Evolutionary conservation across 371 early-diverging fungal species (phyloP).

Genomic region (Coemansia sp.): DNA sequence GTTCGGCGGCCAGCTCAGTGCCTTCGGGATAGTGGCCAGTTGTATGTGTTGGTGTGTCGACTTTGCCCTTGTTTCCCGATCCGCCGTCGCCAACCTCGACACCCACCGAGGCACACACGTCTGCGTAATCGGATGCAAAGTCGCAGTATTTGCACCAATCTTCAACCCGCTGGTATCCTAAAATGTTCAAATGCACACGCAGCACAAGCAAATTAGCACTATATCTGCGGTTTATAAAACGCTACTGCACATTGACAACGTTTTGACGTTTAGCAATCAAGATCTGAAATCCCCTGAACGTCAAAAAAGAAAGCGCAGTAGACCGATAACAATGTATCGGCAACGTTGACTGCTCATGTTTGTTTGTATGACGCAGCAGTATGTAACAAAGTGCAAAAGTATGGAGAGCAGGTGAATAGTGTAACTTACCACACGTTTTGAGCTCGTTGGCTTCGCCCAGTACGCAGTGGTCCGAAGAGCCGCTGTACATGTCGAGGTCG

Average conservation of each 20-base stretch:
- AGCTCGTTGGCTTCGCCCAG: constrained; percentile 49
- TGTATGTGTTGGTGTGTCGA: not conserved
- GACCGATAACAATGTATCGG: not conserved
- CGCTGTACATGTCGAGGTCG: constrained; percentile 27
- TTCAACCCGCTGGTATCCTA: constrained; percentile 51
- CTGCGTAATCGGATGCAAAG: constrained; percentile 32
- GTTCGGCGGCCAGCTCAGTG: constrained; percentile 14
- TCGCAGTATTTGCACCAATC: constrained; percentile 54
- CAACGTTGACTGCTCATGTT: not conserved
- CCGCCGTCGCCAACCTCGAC: constrained; percentile 11
- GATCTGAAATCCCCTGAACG: not conserved
- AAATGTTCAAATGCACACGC: no score
- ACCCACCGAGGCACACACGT: constrained; percentile 42
- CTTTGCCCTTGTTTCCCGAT: not conserved
- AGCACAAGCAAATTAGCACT: not conserved
- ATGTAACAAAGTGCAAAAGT: not conserved
- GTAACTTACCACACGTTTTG: constrained; percentile 50
- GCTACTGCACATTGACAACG: not conserved
- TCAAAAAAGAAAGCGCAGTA: not conserved
- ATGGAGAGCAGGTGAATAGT: not conserved
- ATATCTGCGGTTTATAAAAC: not conserved
- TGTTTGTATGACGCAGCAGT: not conserved
- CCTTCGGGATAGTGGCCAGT: not conserved
- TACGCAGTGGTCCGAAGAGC: constrained; percentile 38
- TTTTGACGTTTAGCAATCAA: not conserved